Percentiles rank a stretch among this genome's conserved stretches.
Conservation (phyloP, 306 rosid genomes). For the Psophocarpus tetragonolobus region DNA sequence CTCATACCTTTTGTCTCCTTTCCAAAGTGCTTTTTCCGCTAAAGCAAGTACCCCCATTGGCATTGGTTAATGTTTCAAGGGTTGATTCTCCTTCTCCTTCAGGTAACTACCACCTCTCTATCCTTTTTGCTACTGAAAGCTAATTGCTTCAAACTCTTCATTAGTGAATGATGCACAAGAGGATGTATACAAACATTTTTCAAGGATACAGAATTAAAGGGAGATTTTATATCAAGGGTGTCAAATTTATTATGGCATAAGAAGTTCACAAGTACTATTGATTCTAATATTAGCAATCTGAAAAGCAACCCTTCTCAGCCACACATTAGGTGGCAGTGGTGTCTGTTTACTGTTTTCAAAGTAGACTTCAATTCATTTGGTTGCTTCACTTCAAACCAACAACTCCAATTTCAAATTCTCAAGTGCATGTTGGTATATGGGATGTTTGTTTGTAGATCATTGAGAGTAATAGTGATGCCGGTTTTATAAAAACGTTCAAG, state of each 20-base stretch:
- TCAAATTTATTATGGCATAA: constrained; percentile 77
- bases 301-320: constrained; percentile 34
- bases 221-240: constrained; percentile 73
- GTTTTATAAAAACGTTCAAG: constrained; percentile 74
- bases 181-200: constrained; percentile 72
- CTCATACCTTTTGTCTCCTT: no score
- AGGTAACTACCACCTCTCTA: not conserved
- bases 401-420: not conserved
- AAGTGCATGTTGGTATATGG: constrained; percentile 16
- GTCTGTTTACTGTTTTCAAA: not conserved
- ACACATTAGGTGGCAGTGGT: constrained; percentile 42
- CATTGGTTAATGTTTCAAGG: constrained; percentile 26
- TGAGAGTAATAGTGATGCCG: constrained; percentile 46
- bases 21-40: constrained; percentile 2
- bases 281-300: constrained; percentile 31
- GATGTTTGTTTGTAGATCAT: constrained; percentile 29
- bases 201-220: constrained; percentile 66
- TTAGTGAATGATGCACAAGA: constrained; percentile 57
- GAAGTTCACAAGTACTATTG: constrained; percentile 39
- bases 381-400: not conserved
- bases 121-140: constrained; percentile 7
- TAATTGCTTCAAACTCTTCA: constrained; percentile 30
- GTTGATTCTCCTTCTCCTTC: constrained; percentile 42
- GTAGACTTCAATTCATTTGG: not conserved
- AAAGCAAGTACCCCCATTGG: no score